Percentiles rank a stretch among this genome's conserved stretches.
phyloP scores from a whole-genome alignment of 2,329 filamentous ascomycete species.

The Colletotrichum costaricense region DNA sequence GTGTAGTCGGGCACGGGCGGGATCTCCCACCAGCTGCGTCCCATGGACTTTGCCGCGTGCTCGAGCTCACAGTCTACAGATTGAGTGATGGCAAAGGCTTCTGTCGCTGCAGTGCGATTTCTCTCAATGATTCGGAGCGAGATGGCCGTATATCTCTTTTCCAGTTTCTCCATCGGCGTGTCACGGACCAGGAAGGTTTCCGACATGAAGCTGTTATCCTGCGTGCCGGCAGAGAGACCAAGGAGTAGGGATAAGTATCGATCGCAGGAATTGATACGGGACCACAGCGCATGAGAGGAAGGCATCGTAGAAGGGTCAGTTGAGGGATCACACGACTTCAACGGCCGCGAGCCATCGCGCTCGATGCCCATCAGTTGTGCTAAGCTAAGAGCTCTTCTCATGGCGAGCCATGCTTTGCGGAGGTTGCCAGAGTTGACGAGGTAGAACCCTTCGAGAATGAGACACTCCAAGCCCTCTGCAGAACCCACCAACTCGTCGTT shows the following conservation, averaged over 20 bases:
- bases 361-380: conserved; percentile 64
- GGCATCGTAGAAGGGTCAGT: conserved; percentile 43
- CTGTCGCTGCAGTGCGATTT: conserved; percentile 50
- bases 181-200: conserved; percentile 44
- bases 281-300: conserved; percentile 53
- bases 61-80: conserved; percentile 61
- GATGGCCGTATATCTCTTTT: conserved; percentile 55
- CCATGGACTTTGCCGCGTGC: conserved; percentile 53
- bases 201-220: conserved; percentile 51
- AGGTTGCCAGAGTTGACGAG: conserved; percentile 65
- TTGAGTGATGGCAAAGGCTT: conserved; percentile 53
- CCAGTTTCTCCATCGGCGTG: conserved; percentile 54
- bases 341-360: conserved; percentile 43
- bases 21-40: conserved; percentile 60
- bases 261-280: conserved; percentile 60
- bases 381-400: conserved; percentile 60
- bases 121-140: conserved; percentile 59
- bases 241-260: conserved; percentile 63
- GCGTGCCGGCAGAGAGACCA: conserved; percentile 57
- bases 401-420: conserved; percentile 64
- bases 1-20: conserved; percentile 40
- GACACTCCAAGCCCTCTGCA: conserved; percentile 63
- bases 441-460: conserved; percentile 60
- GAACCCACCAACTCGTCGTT: conserved; percentile 64
- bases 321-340: conserved; percentile 52